Conservation (phyloP, 305 asterid genomes). For the Fraxinus velutina region DNA sequence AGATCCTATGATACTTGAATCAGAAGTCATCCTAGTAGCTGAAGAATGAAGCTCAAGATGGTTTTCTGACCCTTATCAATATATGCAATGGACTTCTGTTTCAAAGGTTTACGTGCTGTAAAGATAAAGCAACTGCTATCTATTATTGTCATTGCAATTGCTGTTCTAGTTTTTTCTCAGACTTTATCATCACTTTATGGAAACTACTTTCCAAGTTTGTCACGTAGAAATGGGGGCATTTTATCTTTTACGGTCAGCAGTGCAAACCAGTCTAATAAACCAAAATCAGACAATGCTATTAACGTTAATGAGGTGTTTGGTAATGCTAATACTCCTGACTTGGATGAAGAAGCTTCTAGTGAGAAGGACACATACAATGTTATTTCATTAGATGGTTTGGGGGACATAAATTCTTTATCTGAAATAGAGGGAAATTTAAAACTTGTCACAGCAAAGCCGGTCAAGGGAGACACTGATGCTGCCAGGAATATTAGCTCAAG, state of each 20-base stretch:
- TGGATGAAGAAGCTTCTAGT: constrained; percentile 10
- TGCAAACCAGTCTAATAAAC: constrained; percentile 18
- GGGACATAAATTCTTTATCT: constrained; percentile 2
- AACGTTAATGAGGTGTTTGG: neutral
- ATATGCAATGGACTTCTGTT: constrained; percentile 4
- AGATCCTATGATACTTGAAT: neutral
- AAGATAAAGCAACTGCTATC: constrained; percentile 19
- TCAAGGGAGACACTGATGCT: neutral
- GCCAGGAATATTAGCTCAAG: neutral
- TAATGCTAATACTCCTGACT: neutral
- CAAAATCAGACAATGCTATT: constrained; percentile 18
- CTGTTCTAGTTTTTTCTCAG: constrained; percentile 29
- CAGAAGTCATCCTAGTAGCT: neutral
- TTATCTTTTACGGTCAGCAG: constrained; percentile 21
- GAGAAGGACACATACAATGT: constrained; percentile 15
- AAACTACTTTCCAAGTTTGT: constrained; percentile 24
- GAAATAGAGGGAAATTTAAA: constrained; percentile 10
- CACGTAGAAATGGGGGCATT: constrained; percentile 24
- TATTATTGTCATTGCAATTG: constrained; percentile 28
- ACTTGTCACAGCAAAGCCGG: neutral
- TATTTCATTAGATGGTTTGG: constrained; percentile 8
- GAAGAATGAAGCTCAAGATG: neutral
- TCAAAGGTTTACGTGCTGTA: constrained; percentile 23
- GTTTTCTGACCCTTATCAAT: neutral
- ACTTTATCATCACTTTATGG: constrained; percentile 31